Evolutionary conservation across 768 basidiomycete species (phyloP).

Genomic region (Kwoniella mangroviensis): DNA sequence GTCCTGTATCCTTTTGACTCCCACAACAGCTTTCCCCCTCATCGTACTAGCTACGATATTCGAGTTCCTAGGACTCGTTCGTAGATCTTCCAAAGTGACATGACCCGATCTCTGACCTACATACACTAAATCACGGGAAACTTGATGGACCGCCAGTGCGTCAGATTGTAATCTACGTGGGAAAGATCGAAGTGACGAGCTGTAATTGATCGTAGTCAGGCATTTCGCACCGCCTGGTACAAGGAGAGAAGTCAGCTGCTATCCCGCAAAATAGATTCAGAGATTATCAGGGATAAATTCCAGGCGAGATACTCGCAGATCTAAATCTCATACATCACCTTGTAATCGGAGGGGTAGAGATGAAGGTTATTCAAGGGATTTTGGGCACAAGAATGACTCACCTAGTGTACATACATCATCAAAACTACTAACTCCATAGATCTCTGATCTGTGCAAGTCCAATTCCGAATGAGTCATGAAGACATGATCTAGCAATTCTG

Average conservation of each 20-base stretch:
- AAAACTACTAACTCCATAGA: constrained; percentile 33
- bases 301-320: no score
- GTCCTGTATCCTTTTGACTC: constrained; percentile 44
- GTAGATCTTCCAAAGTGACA: constrained; percentile 38
- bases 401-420: constrained; percentile 42
- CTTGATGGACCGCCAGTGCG: constrained; percentile 39
- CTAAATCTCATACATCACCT: neutral
- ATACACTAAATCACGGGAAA: constrained; percentile 34
- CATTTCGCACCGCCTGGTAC: constrained; percentile 25
- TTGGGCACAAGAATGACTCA: constrained; percentile 16
- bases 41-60: constrained; percentile 19
- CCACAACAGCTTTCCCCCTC: constrained; percentile 44
- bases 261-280: neutral
- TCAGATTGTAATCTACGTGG: constrained; percentile 35
- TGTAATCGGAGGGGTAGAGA: neutral
- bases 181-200: constrained; percentile 2
- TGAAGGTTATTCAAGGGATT: neutral
- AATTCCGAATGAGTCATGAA: constrained; percentile 34
- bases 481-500: constrained; percentile 26
- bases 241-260: neutral
- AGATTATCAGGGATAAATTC: neutral
- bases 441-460: constrained; percentile 27
- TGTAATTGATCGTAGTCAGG: constrained; percentile 22
- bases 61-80: constrained; percentile 15
- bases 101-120: constrained; percentile 33